Evolutionary conservation across 2,329 filamentous ascomycete genomes (phyloP).

Genomic region (Phyllosticta citribraziliensis): DNA sequence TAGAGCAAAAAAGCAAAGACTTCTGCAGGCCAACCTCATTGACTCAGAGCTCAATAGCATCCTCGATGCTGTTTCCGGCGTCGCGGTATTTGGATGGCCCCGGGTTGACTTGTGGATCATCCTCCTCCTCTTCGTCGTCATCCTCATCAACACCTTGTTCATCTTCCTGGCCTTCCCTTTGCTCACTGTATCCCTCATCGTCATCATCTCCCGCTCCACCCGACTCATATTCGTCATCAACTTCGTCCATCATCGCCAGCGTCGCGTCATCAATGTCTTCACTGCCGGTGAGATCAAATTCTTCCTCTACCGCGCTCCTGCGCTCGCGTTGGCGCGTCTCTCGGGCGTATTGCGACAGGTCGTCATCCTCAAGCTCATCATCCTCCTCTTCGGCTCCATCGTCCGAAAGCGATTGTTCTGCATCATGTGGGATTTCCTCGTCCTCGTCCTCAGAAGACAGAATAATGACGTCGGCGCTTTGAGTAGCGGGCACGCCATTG

Average conservation of each 20-base stretch:
- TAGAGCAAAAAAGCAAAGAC: no score
- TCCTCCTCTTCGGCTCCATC: background rate
- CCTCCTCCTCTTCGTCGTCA: background rate
- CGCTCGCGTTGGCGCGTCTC: background rate
- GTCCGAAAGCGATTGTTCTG: background rate
- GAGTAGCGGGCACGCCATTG: background rate
- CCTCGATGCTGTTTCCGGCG: conserved; percentile 7
- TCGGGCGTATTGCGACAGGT: background rate
- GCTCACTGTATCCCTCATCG: background rate
- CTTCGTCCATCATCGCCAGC: background rate
- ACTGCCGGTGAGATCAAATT: background rate
- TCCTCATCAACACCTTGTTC: background rate
- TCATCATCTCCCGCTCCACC: background rate
- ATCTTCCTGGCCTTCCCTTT: background rate
- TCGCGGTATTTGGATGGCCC: background rate
- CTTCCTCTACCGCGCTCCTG: background rate
- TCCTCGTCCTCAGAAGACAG: conserved; percentile 8
- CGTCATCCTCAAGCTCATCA: background rate
- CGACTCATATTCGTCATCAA: background rate
- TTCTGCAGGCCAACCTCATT: no score
- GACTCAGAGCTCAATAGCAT: conserved; percentile 9
- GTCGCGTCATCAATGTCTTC: background rate
- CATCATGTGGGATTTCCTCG: background rate
- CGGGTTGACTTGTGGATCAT: background rate
- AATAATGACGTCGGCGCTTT: conserved; percentile 2